Base-by-base conservation (phyloP, 176 grass and related monocot genomes). In the Oropetium thomaeum region DNA sequence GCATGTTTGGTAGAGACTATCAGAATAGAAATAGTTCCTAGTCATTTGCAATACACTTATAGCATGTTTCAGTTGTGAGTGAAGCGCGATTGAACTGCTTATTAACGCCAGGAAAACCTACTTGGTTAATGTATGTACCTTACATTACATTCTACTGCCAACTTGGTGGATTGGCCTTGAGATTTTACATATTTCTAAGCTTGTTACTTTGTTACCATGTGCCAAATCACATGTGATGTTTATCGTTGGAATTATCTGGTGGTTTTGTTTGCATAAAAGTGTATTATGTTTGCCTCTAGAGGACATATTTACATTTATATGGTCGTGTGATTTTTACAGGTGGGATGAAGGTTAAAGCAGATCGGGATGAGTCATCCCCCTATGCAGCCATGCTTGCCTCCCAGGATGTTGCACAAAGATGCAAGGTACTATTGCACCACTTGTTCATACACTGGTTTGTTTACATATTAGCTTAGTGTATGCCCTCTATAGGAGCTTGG, bases 301-400 rank as follows among this genome's bases (percentile, higher is more conserved):
- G n/a, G n/a, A n/a, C n/a, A n/a, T n/a, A 30, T 75, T 5, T 44
- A 38, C 38, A 15, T 1, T 44, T 44, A n/a, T 71, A 52, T 1
- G 70, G 41, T 29, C n/a, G n/a, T 0, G 1, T 31, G 28, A n/a
- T n/a, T 52, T 73, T 87, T 77, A 23, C 65, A 96, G 93, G 93
- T 83, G 93, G 89, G 40, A 96, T 97, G 89, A 96, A 96, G 87
- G 93, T 96, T 7, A 96, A 96, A 79, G 93, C 93, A 43, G 93
- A 96, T 31, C 90, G 89, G 77, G 87, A 96, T 45, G 89, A 96
- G 49, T 96, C 93, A 78, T 96, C 93, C 53, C 89, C 89, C 62
- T 96, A 96, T 52, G 89, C 89, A 54, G 89, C 93, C 52, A 96
- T 96, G 93, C 93, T 96, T 96, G 93, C 89, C 40, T 71, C 93